phyloP scores from a whole-genome alignment of 164 flowering plant species.

The Warburgia ugandensis region DNA sequence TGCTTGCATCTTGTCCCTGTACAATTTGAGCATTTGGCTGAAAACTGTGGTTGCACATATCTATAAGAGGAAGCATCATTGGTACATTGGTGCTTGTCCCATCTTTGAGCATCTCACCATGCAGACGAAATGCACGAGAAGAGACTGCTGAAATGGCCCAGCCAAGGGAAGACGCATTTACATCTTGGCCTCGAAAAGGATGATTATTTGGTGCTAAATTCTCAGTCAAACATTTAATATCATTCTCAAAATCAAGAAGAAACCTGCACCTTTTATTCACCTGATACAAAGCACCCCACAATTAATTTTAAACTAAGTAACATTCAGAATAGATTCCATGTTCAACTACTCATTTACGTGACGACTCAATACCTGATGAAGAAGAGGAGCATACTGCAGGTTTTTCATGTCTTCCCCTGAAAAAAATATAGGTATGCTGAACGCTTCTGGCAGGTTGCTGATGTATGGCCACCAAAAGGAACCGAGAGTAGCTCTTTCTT shows the following conservation, averaged over 20 bases:
- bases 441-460: slow-evolving; percentile 92
- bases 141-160: slow-evolving; percentile 99
- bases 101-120: slow-evolving; percentile 44
- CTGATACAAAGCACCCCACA: slow-evolving; percentile 25
- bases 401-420: slow-evolving; percentile 83
- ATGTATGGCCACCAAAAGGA: slow-evolving; percentile 99
- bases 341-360: neutral
- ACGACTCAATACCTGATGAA: slow-evolving; percentile 57
- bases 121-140: slow-evolving; percentile 84
- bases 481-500: slow-evolving; percentile 71
- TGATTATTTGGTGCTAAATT: slow-evolving; percentile 41
- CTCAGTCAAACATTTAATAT: slow-evolving; percentile 37
- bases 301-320: neutral
- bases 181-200: slow-evolving; percentile 72
- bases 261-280: slow-evolving; percentile 89
- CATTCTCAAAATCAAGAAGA: slow-evolving; percentile 84
- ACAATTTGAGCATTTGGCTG: slow-evolving; percentile 74
- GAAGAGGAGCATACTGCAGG: slow-evolving; percentile 91
- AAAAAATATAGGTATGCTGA: slow-evolving; percentile 82
- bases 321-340: neutral
- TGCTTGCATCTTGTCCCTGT: slow-evolving; percentile 46
- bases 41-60: slow-evolving; percentile 91
- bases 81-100: slow-evolving; percentile 40
- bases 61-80: slow-evolving; percentile 55
- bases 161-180: slow-evolving; percentile 83